phyloP scores from a whole-genome alignment of 345 rosid species.

The Boechera divaricarpa region DNA sequence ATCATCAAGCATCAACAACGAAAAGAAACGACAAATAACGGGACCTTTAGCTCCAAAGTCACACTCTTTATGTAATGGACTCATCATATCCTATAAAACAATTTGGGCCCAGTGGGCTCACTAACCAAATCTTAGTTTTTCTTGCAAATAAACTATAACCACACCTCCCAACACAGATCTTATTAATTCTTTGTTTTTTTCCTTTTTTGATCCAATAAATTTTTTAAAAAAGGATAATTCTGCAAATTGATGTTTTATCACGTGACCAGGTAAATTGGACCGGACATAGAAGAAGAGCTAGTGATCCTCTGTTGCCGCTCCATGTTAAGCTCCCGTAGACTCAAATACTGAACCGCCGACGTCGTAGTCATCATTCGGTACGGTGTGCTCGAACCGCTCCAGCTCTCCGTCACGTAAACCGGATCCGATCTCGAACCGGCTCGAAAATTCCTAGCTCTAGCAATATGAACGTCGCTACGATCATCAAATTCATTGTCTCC shows the following conservation, averaged over 20 bases:
- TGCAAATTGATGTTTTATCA: constrained; percentile 31
- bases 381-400: constrained; percentile 69
- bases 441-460: constrained; percentile 60
- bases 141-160: not conserved
- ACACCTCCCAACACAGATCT: constrained; percentile 4
- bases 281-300: constrained; percentile 55
- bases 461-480: constrained; percentile 52
- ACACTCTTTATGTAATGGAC: not conserved
- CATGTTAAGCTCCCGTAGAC: constrained; percentile 80
- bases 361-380: constrained; percentile 51
- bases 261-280: constrained; percentile 68
- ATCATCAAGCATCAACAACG: too few relatives aligned
- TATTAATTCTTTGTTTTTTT: not conserved
- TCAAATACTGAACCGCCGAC: constrained; percentile 62
- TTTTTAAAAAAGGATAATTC: not conserved
- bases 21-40: too few relatives aligned
- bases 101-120: not conserved
- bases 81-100: not conserved
- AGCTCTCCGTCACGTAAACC: constrained; percentile 71
- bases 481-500: not conserved
- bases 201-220: not conserved
- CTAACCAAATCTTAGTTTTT: not conserved
- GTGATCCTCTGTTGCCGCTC: constrained; percentile 62
- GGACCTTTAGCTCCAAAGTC: not conserved
- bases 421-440: constrained; percentile 72